Evolutionary conservation across 2,329 filamentous ascomycete species (phyloP).

Genomic region (Hymenoscyphus infarciens): DNA sequence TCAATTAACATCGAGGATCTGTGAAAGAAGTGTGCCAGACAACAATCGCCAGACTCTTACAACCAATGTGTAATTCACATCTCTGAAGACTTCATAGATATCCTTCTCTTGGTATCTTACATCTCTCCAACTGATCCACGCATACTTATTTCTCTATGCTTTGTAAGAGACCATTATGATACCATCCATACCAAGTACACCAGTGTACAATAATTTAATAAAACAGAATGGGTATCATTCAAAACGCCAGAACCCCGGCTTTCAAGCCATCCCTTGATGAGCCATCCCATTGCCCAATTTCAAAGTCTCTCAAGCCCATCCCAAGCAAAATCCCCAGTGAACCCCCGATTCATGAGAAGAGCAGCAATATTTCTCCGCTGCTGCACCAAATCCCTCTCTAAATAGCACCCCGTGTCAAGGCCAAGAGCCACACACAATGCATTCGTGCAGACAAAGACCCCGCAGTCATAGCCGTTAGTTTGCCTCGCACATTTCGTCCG

Average conservation of each 20-base stretch:
- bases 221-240: constrained; percentile 8
- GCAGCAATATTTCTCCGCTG: constrained; percentile 62
- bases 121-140: background rate
- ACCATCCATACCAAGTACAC: background rate
- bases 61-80: background rate
- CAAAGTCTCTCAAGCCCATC: constrained; percentile 14
- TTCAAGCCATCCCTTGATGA: background rate
- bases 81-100: background rate
- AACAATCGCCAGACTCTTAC: background rate
- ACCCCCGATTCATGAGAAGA: constrained; percentile 64
- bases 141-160: background rate
- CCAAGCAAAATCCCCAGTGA: constrained; percentile 53
- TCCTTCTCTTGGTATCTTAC: background rate
- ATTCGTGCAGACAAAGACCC: constrained; percentile 74
- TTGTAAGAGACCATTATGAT: background rate
- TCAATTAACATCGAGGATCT: no score
- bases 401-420: constrained; percentile 43
- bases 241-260: constrained; percentile 20
- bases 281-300: background rate
- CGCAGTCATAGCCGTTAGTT: constrained; percentile 69
- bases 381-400: constrained; percentile 51
- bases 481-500: constrained; percentile 53
- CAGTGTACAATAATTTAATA: background rate
- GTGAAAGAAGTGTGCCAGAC: no score
- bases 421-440: constrained; percentile 54